Conservation (phyloP, 2,329 filamentous ascomycete species). For the Arthrobotrys sinensis region DNA sequence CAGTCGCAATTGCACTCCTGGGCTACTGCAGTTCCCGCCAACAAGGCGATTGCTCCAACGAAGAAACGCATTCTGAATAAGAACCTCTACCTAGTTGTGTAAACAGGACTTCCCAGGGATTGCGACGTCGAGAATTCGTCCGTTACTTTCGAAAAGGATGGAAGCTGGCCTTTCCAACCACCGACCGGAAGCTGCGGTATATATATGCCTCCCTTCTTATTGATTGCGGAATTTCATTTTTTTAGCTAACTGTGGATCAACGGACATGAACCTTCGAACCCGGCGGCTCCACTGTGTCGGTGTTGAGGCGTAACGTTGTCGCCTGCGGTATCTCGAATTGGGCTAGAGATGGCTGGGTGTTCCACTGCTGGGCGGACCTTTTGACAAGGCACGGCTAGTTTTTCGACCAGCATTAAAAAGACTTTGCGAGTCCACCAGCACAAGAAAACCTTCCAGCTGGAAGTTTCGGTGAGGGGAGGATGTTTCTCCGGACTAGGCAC, state of each 20-base stretch:
- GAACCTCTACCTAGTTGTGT: constrained; percentile 8
- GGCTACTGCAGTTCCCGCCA: constrained; percentile 12
- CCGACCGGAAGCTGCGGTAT: not conserved
- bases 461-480: constrained; percentile 17
- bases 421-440: not conserved
- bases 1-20: constrained; percentile 43
- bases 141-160: constrained; percentile 7
- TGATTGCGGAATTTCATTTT: constrained; percentile 3
- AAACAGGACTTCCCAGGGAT: not conserved
- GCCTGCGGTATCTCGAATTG: constrained; percentile 35
- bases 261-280: constrained; percentile 9
- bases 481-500: constrained; percentile 16
- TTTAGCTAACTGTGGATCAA: constrained; percentile 18
- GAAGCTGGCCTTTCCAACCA: not conserved
- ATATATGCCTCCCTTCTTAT: constrained; percentile 17
- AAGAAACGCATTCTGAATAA: constrained; percentile 41
- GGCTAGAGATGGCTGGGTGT: constrained; percentile 20
- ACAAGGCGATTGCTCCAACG: constrained; percentile 31
- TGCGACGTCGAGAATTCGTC: constrained; percentile 25
- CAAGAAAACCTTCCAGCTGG: not conserved
- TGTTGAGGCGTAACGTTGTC: constrained; percentile 40
- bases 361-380: constrained; percentile 36
- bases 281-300: constrained; percentile 26
- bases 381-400: constrained; percentile 15
- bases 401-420: constrained; percentile 1